phyloP scores from a whole-genome alignment of 169 alveolate species.

The Plasmodium yoelii region DNA sequence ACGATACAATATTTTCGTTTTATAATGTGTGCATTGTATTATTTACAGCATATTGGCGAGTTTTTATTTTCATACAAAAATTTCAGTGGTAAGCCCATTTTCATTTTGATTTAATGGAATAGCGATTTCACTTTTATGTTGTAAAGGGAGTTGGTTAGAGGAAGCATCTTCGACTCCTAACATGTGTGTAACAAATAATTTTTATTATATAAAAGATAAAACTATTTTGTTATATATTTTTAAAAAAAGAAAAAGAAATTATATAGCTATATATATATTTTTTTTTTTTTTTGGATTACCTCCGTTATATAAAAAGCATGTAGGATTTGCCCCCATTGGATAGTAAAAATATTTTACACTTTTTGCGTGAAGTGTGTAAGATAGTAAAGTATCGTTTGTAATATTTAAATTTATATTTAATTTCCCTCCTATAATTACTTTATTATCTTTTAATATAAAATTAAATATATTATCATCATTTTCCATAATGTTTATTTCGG shows the following conservation, averaged over 20 bases:
- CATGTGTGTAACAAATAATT: background rate
- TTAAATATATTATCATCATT: constrained; percentile 75
- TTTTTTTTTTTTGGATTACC: constrained; percentile 46
- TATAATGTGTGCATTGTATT: background rate
- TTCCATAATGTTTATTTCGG: constrained; percentile 48
- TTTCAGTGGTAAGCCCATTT: constrained; percentile 27
- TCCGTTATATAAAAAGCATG: constrained; percentile 77
- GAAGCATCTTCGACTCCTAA: constrained; percentile 39
- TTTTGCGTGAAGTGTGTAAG: constrained; percentile 75
- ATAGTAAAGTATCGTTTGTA: constrained; percentile 77
- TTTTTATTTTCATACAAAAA: constrained; percentile 26
- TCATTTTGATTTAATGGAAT: constrained; percentile 47
- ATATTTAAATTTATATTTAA: constrained; percentile 64
- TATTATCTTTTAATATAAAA: constrained; percentile 27
- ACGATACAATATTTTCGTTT: background rate
- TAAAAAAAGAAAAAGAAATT: background rate
- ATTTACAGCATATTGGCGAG: background rate
- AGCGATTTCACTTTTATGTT: constrained; percentile 46
- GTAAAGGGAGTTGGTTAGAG: constrained; percentile 33
- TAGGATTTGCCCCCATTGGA: constrained; percentile 79
- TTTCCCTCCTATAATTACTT: constrained; percentile 80
- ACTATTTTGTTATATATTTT: background rate
- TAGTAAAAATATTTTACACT: constrained; percentile 75
- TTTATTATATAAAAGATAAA: background rate
- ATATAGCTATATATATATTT: background rate